Percentiles rank a stretch among this genome's conserved stretches.
These are phyloP conservation scores for Cryptosporidium andersoni DNA, from an alignment of 169 alveolate genomes.

Conservation along the genomic window DNA sequence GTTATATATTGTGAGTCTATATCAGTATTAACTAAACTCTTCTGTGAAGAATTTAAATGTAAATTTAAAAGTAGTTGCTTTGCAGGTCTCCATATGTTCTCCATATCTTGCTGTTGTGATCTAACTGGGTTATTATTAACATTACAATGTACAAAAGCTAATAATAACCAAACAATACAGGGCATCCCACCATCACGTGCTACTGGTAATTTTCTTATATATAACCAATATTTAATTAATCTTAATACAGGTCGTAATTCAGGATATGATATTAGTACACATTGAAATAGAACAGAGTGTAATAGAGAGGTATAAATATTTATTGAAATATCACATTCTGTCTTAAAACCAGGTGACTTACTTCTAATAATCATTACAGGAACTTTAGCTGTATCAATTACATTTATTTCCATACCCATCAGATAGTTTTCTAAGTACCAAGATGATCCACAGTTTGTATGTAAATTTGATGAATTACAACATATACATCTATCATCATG, in stretches of 20 bases:
- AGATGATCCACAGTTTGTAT: conserved; percentile 11
- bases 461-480: conserved; percentile 10
- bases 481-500: conserved; percentile 43
- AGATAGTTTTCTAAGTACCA: conserved; percentile 65
- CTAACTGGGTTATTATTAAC: conserved; percentile 7
- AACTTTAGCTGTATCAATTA: conserved; percentile 88
- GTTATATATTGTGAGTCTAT: conserved; percentile 41
- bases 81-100: conserved; percentile 58
- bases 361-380: conserved; percentile 84
- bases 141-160: conserved; percentile 74
- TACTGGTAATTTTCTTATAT: conserved; percentile 84
- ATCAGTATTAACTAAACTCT: conserved; percentile 60
- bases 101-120: conserved; percentile 46
- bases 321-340: conserved; percentile 87
- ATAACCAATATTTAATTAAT: conserved; percentile 83
- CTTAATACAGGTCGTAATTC: conserved; percentile 85
- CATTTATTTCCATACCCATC: conserved; percentile 76
- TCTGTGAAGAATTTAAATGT: conserved; percentile 33
- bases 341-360: conserved; percentile 75
- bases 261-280: conserved; percentile 80
- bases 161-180: conserved; percentile 87
- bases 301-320: conserved; percentile 84
- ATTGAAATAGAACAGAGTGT: conserved; percentile 84
- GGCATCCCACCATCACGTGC: conserved; percentile 92
- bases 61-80: conserved; percentile 28